phyloP scores from a whole-genome alignment of 345 rosid species.

The Salix purpurea region DNA sequence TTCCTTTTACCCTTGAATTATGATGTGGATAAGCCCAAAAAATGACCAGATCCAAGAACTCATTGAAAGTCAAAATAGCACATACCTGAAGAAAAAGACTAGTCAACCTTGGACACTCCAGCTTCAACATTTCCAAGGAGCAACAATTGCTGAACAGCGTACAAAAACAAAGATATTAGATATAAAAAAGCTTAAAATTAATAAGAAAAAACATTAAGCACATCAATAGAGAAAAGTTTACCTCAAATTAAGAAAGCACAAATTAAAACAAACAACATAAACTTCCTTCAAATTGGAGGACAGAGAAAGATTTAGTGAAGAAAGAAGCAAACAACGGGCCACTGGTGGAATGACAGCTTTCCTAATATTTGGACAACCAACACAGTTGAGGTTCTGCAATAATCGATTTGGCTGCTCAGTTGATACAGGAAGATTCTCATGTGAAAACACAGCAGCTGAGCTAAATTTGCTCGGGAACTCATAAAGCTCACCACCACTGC shows the following conservation, averaged over 20 bases:
- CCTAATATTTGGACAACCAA: constrained; percentile 87
- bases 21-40: background rate
- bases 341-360: constrained; percentile 76
- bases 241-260: constrained; percentile 81
- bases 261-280: constrained; percentile 62
- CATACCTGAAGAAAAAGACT: constrained; percentile 88
- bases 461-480: constrained; percentile 28
- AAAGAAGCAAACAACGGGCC: constrained; percentile 70
- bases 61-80: background rate
- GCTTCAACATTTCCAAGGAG: constrained; percentile 79
- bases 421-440: constrained; percentile 29
- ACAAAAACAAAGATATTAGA: constrained; percentile 5
- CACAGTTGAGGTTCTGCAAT: constrained; percentile 87
- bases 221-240: constrained; percentile 11
- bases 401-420: constrained; percentile 57
- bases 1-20: background rate
- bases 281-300: constrained; percentile 90
- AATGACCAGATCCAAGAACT: background rate
- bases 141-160: constrained; percentile 63
- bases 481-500: constrained; percentile 38
- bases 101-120: constrained; percentile 69
- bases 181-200: background rate
- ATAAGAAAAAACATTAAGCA: background rate
- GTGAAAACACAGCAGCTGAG: constrained; percentile 22
- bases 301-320: constrained; percentile 76